Base-by-base conservation (phyloP, 148 eudicot species). In the Camellia sinensis region DNA sequence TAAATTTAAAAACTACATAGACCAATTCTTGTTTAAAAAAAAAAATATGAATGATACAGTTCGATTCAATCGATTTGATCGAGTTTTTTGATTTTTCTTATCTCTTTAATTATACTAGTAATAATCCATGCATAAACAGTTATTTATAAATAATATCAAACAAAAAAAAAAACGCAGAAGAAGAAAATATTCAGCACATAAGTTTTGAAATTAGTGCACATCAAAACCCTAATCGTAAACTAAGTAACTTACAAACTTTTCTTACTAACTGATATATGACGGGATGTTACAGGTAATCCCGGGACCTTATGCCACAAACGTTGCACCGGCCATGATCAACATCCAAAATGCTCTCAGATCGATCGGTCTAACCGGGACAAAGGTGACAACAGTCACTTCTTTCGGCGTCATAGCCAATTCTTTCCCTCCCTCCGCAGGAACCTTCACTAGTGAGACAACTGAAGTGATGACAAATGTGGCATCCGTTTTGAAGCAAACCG, bases 401-500 rank as follows among this genome's bases (percentile, higher is more conserved):
- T 50, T 50, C 3, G 29, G 29, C 29, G 66, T 64, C 72, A 72
- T 77, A 21, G 60, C 37, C 50, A 77, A 61, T 7, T 77, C 80
- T 77, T 77, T 21, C 41, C 80, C 80, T 48, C 73, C 80, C 21
- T 77, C 80, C 15, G 46, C 72, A 7, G 80, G 80, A 77, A 40
- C 29, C 62, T 77, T 77, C 72, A 4, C 62, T 5, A 7, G 61
- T 4, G 72, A 77, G 29, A 65, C 68, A 22, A 2, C 3, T 12
- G 44, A 0, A 9, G 59, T 67, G 21, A 66, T 78, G 80, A 67
- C 19, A 17, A 29, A 67, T 41, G 80, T 67, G 5, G 53, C 73
- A 11, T 6, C 19, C 0, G 13, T 67, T 7, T 40, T 78, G 43
- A 29, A 46, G 57, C 10, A 57, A 78, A 78, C 56, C 69, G 7